Conservation (phyloP, 1,284 basidiomycete genomes). For the Irpex sp. region DNA sequence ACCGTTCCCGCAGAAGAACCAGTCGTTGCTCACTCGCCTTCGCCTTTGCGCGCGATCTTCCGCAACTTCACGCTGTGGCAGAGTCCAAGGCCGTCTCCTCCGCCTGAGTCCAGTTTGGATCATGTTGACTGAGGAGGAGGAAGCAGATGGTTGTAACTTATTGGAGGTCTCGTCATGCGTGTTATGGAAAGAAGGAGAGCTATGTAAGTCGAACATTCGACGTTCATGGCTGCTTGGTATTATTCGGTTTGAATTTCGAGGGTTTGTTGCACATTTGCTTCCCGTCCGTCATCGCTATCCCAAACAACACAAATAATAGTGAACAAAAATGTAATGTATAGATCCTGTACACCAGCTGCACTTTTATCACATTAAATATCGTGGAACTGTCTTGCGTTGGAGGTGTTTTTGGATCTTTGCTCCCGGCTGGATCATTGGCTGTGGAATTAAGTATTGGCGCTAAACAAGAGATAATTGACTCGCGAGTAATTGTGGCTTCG, state of each 20-base stretch:
- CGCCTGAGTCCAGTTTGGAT: neutral
- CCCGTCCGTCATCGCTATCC: neutral
- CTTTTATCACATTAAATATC: neutral
- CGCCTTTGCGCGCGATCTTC: neutral
- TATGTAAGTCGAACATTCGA: too few species aligned
- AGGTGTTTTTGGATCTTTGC: neutral
- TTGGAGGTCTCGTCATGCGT: too few species aligned
- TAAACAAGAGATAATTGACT: neutral
- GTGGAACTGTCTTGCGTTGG: neutral
- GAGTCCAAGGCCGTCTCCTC: neutral
- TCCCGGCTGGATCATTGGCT: too few species aligned
- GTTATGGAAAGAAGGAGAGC: too few species aligned
- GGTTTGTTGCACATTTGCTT: too few species aligned
- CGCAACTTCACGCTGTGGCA: neutral
- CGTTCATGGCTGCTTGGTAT: neutral
- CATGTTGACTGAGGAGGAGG: neutral
- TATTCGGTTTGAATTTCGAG: too few species aligned
- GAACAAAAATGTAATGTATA: neutral
- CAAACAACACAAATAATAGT: neutral
- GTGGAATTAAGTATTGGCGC: neutral
- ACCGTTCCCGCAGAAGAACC: neutral
- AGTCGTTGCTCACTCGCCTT: neutral
- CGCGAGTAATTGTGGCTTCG: neutral
- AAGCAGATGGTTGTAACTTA: too few species aligned
- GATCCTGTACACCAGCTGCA: neutral